Conservation (phyloP, 495 filamentous ascomycete species). For the Lophiostoma macrostomum region DNA sequence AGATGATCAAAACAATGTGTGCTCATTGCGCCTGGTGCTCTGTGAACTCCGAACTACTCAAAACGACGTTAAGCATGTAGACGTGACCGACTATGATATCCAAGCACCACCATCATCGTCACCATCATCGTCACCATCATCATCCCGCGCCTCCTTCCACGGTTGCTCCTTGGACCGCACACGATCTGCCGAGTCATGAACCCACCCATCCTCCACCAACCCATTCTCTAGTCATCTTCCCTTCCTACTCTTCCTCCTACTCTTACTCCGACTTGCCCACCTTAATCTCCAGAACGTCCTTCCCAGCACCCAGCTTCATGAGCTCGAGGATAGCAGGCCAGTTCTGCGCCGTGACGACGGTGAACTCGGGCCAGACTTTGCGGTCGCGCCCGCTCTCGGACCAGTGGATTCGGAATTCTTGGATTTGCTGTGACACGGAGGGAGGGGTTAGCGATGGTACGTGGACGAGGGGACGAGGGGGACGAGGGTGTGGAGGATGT, state of each 20-base stretch:
- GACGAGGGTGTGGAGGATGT: neutral
- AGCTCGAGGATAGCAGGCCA: constrained; percentile 13
- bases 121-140: too few relatives aligned
- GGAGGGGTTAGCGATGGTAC: neutral
- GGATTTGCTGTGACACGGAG: constrained; percentile 2
- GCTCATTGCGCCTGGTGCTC: too few relatives aligned
- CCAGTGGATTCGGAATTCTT: constrained; percentile 20
- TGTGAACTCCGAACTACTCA: too few relatives aligned
- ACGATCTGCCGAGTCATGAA: too few relatives aligned
- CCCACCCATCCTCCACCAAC: neutral
- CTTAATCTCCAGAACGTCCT: constrained; percentile 27
- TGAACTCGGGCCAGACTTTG: constrained; percentile 25
- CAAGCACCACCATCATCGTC: neutral
- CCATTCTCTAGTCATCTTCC: neutral
- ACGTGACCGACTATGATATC: neutral
- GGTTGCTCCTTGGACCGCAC: too few relatives aligned
- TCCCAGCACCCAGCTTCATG: constrained; percentile 17
- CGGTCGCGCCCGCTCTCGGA: constrained; percentile 10
- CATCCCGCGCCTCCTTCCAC: too few relatives aligned
- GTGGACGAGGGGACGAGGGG: neutral
- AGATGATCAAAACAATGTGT: neutral
- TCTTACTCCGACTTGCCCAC: constrained; percentile 18
- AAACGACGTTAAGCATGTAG: neutral
- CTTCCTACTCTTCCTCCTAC: neutral
- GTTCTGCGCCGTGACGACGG: constrained; percentile 24